Conservation (phyloP, 768 basidiomycete species). For the Serendipita sp. region DNA sequence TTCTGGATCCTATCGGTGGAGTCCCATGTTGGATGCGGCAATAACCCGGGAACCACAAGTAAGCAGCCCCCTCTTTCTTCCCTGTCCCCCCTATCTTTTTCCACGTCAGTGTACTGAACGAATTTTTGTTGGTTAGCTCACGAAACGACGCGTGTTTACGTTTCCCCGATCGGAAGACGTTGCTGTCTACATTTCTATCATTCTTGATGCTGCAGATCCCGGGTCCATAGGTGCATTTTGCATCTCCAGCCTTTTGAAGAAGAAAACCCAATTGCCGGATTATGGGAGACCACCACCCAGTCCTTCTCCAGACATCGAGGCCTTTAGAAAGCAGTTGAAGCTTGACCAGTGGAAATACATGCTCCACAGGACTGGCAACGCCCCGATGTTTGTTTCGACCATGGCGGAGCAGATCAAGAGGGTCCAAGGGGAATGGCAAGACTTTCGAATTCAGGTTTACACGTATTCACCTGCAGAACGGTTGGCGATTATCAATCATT, state of each 20-base stretch:
- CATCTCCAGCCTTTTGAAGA: too few species aligned
- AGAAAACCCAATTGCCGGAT: slow-evolving; percentile 12
- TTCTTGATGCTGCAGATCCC: slow-evolving; percentile 23
- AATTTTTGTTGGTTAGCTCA: slow-evolving; percentile 20
- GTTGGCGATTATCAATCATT: slow-evolving; percentile 25
- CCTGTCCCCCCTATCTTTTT: too few species aligned
- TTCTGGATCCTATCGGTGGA: slow-evolving; percentile 15
- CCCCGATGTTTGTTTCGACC: slow-evolving; percentile 16
- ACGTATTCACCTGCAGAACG: slow-evolving; percentile 31
- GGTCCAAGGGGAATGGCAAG: slow-evolving; percentile 11
- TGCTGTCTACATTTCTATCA: slow-evolving; percentile 28
- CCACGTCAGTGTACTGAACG: slow-evolving; percentile 4
- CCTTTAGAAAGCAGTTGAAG: background rate
- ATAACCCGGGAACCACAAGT: slow-evolving; percentile 24
- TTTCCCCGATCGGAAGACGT: slow-evolving; percentile 32
- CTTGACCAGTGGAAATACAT: background rate
- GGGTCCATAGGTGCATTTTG: slow-evolving; percentile 22
- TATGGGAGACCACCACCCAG: background rate
- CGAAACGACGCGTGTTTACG: slow-evolving; percentile 29
- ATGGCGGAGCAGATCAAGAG: slow-evolving; percentile 8
- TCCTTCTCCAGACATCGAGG: background rate
- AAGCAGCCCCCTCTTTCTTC: background rate
- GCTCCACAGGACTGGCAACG: slow-evolving; percentile 4
- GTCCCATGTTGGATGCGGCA: slow-evolving; percentile 29
- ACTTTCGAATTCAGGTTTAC: slow-evolving; percentile 29